Evolutionary conservation across 164 flowering plant species (phyloP).

Genomic region (Litsea cubeba): DNA sequence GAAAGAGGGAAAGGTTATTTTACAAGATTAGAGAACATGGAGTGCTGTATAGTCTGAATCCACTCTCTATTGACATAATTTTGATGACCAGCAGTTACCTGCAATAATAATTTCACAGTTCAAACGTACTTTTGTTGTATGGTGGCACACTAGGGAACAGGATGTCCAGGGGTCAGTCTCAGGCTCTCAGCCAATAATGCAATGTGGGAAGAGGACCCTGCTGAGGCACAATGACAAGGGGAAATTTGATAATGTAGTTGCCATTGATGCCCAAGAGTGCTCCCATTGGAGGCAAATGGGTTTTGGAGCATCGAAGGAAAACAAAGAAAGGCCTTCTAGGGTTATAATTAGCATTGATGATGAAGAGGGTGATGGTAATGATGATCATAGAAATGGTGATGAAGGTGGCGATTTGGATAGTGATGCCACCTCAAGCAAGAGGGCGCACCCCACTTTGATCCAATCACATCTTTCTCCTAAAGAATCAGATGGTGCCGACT

Average conservation of each 20-base stretch:
- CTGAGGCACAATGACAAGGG: slow-evolving; percentile 27
- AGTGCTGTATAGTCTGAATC: no score
- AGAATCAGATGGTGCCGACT: slow-evolving; percentile 28
- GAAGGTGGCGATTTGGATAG: slow-evolving; percentile 27
- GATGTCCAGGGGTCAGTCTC: slow-evolving; percentile 15
- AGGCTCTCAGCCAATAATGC: slow-evolving; percentile 21
- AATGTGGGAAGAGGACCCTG: slow-evolving; percentile 20
- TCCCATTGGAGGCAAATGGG: slow-evolving; percentile 18
- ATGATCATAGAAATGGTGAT: slow-evolving; percentile 10
- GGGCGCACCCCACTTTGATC: slow-evolving; percentile 13
- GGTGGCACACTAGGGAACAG: slow-evolving; percentile 10
- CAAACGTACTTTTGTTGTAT: background rate
- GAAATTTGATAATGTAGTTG: slow-evolving; percentile 29
- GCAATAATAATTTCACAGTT: background rate
- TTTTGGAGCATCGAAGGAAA: slow-evolving; percentile 14
- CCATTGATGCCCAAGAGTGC: slow-evolving; percentile 53
- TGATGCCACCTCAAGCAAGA: slow-evolving; percentile 36
- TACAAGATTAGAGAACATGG: background rate
- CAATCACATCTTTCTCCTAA: slow-evolving; percentile 11
- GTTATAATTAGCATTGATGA: slow-evolving; percentile 60
- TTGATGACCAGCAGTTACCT: no score
- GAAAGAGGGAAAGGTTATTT: no score
- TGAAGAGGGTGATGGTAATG: slow-evolving; percentile 29
- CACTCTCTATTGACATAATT: no score
- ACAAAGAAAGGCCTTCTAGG: slow-evolving; percentile 13